Base-by-base conservation (phyloP, 257 asterid genomes). In the Forsythia viridissima region DNA sequence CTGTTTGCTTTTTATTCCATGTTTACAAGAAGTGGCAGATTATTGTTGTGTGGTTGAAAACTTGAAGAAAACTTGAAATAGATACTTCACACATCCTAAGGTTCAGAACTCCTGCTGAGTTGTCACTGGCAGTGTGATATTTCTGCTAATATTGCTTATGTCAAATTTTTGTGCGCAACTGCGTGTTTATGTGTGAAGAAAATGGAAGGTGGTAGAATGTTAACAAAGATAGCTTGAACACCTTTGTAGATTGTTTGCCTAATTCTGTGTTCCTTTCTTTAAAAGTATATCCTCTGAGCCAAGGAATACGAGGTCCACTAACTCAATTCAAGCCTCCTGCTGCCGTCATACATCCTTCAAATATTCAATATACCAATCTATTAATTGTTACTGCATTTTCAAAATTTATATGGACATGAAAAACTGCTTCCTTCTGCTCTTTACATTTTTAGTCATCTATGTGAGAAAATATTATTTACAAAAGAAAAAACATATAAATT, bases 1-100 rank as follows among this genome's bases (percentile, higher is more conserved):
- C 34, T 42, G 15, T 67, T 30, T 74, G 85, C 71, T 76, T 71
- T 59, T 51, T 37, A 66, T 71, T 38, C 65, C 52, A 44, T 80
- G 48, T 73, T 21, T 30, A 15, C 72, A 52, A 37, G 67, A 41
- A 51, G 51, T 39, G 38, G 20, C 7, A 61, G 69, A 24, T 61
- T 24, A 30, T 63, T 4, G 16, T 63, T 30, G 18, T 63, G 20
- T 11, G 37, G 37, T 57, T 57, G 66, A 57, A n/a, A 75, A 30
- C 34, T 57, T 57, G 66, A 57, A n/a, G 66, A 57, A n/a, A 75
- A 30, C 34, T 57, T 57, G 66, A 57, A n/a, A 75, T 11, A 57
- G 42, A 68, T n/a, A 59, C 74, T 42, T 44, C 57, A 39, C 21
- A 1, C 73, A 72, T 39, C 18, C 61, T 4, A 48, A 24, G 36